Evolutionary conservation across 257 asterid species (phyloP).

Genomic region (Salvia miltiorrhiza): DNA sequence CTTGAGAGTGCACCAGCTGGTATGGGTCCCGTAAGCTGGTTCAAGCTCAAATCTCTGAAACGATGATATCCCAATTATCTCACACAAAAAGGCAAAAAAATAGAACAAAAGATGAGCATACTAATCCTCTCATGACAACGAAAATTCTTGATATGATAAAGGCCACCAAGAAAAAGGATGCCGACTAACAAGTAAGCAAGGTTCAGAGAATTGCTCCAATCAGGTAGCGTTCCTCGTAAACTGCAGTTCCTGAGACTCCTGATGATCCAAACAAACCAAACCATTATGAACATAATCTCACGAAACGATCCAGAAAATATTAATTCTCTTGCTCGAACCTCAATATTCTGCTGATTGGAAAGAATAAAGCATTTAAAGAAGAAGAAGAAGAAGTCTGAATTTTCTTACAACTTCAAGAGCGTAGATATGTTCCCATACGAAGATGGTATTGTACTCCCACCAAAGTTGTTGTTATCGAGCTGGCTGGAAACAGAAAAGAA

Average conservation of each 20-base stretch:
- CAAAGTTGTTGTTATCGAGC: constrained; percentile 81
- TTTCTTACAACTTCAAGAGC: constrained; percentile 73
- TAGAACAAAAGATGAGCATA: neutral
- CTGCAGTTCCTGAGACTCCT: constrained; percentile 99
- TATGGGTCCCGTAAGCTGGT: constrained; percentile 73
- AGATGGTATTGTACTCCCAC: constrained; percentile 62
- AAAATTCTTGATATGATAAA: neutral
- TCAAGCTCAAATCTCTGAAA: constrained; percentile 78
- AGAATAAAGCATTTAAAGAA: neutral
- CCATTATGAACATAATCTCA: constrained; percentile 10
- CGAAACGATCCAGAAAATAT: neutral
- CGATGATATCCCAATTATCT: constrained; percentile 10
- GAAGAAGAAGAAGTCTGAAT: neutral
- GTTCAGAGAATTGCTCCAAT: constrained; percentile 58
- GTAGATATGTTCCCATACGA: constrained; percentile 67
- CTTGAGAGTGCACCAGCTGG: constrained; percentile 56
- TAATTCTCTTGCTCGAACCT: neutral
- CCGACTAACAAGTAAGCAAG: constrained; percentile 75
- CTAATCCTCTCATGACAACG: neutral
- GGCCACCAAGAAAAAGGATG: neutral
- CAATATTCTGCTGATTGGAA: neutral
- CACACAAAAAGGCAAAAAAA: neutral
- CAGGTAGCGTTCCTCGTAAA: constrained; percentile 79
- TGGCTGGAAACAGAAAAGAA: constrained; percentile 52
- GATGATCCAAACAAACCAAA: constrained; percentile 28